Evolutionary conservation across 2,329 filamentous ascomycete species (phyloP), one percentile per base, ranked within the genome.

Genomic region (Chrysoporthe cubensis): DNA sequence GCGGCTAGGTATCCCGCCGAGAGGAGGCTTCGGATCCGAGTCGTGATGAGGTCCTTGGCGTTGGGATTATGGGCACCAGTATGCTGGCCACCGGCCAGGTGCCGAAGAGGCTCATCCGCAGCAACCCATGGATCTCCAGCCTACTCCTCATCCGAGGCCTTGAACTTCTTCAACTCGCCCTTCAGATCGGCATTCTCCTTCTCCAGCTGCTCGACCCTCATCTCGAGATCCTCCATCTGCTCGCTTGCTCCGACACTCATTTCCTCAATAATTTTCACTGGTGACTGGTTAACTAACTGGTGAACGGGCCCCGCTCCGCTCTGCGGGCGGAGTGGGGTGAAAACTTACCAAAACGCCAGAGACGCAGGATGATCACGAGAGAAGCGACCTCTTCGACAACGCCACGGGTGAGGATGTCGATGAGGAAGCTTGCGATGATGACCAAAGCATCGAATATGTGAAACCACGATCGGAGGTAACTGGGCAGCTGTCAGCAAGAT

Each of bases 251-350:
- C 88, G 7, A 89, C 82, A 42, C 85, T 85, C 69, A 91, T 81
- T 76, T 92, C 90, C 73, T 92, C 88, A 7, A 90, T 86, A 63
- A 91, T 90, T 79, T 91, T 91, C 75, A 91, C 87, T 26, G 26
- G 26, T 26, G 26, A 26, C 26, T 26, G 26, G 26, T 26, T 26
- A 26, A 26, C 26, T 26, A 26, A 26, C 26, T 26, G 26, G 26
- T 26, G 26, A 26, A 26, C 26, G 26, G 26, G 26, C 26, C 26
- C 26, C 26, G 26, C 26, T 26, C 26, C 26, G 26, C 26, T 26
- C 26, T 26, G 26, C 26, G 26, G 26, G 26, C 26, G 26, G 26
- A 26, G 26, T 26, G 26, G 26, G 26, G 26, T 26, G 26, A 26
- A 26, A 26, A 26, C 26, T 26, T 26, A 26, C 26, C 26, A 57